Conservation (phyloP, 495 filamentous ascomycete species). For the Hypoxylon trugodes region DNA sequence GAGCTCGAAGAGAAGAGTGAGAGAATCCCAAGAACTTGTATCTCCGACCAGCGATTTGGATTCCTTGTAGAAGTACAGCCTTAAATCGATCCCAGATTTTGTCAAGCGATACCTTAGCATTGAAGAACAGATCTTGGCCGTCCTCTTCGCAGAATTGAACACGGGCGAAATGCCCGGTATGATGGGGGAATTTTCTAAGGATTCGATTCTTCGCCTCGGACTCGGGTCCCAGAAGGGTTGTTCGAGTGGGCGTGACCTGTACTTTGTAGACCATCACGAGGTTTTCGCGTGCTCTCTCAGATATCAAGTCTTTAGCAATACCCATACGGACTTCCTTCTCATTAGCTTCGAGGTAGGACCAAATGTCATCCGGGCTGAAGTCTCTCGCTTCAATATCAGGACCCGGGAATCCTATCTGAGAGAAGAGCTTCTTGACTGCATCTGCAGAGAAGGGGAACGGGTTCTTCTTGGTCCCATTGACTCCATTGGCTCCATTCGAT, state of each 20-base stretch:
- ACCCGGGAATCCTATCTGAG: slow-evolving; percentile 58
- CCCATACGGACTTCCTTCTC: slow-evolving; percentile 48
- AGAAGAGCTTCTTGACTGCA: slow-evolving; percentile 58
- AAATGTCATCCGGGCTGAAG: slow-evolving; percentile 54
- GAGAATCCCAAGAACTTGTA: slow-evolving; percentile 83
- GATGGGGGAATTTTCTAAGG: slow-evolving; percentile 70
- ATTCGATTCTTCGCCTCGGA: slow-evolving; percentile 77
- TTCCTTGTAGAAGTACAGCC: slow-evolving; percentile 59
- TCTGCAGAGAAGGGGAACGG: slow-evolving; percentile 48
- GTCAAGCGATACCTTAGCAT: slow-evolving; percentile 61
- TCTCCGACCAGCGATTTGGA: slow-evolving; percentile 68
- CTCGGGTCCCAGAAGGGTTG: slow-evolving; percentile 74
- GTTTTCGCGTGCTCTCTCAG: slow-evolving; percentile 35
- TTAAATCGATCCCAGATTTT: slow-evolving; percentile 68
- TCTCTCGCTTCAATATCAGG: slow-evolving; percentile 56
- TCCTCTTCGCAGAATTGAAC: slow-evolving; percentile 79
- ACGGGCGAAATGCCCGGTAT: slow-evolving; percentile 72
- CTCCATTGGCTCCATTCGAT: neutral
- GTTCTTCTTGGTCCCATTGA: neutral
- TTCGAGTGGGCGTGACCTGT: slow-evolving; percentile 72
- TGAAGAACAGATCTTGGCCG: slow-evolving; percentile 67
- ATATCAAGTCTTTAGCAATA: slow-evolving; percentile 33
- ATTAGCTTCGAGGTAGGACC: slow-evolving; percentile 49
- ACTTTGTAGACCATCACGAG: slow-evolving; percentile 63
- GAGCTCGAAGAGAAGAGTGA: slow-evolving; percentile 71